phyloP scores from a whole-genome alignment of 495 filamentous ascomycete species.

The Chaetomium fimeti region DNA sequence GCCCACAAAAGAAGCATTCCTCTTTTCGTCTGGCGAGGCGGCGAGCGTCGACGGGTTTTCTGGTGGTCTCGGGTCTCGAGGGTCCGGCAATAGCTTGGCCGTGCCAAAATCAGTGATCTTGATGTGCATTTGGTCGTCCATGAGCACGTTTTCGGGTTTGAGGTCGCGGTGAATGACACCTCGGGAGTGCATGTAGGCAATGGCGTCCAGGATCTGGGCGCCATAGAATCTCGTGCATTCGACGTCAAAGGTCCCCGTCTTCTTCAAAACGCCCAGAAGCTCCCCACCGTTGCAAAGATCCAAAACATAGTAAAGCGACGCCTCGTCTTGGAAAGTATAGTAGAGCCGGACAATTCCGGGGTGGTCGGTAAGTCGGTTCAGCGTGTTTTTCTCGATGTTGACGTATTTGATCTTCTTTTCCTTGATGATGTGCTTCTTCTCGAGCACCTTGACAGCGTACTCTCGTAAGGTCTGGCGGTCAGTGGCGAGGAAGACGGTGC shows the following conservation, averaged over 20 bases:
- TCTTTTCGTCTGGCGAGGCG: constrained; percentile 59
- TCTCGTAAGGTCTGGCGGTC: constrained; percentile 94
- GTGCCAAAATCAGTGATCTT: constrained; percentile 99
- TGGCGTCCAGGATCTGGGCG: constrained; percentile 92
- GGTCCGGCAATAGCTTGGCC: constrained; percentile 81
- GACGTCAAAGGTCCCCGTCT: constrained; percentile 88
- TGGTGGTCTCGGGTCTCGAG: constrained; percentile 53
- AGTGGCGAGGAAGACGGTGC: constrained; percentile 90
- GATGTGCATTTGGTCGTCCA: constrained; percentile 93
- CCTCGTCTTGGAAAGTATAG: constrained; percentile 98
- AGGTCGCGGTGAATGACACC: constrained; percentile 97
- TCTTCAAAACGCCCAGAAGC: constrained; percentile 87
- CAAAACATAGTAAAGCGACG: constrained; percentile 93
- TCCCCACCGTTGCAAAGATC: constrained; percentile 93
- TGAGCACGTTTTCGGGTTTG: constrained; percentile 94
- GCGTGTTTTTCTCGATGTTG: constrained; percentile 97
- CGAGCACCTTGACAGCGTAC: constrained; percentile 97
- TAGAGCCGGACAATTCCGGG: constrained; percentile 96
- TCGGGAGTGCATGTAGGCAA: constrained; percentile 96
- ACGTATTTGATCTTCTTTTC: constrained; percentile 99
- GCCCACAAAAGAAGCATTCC: constrained; percentile 93
- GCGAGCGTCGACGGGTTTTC: constrained; percentile 53
- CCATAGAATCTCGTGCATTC: constrained; percentile 95
- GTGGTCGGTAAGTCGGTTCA: constrained; percentile 94
- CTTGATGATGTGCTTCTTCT: constrained; percentile 99